Conservation (phyloP, 2,329 filamentous ascomycete genomes). For the Talaromyces pinophilus region DNA sequence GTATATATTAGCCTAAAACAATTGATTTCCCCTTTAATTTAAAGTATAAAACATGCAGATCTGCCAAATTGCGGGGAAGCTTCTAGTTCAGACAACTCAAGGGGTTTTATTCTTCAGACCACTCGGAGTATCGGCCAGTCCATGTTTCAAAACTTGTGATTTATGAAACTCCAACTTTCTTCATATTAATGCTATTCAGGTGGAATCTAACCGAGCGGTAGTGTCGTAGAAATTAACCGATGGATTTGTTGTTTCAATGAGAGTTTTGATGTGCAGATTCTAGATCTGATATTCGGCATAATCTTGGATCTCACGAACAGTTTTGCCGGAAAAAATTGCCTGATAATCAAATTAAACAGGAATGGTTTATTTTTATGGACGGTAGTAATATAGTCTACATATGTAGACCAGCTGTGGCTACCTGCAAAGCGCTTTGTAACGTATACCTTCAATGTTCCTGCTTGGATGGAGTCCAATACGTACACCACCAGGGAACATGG, state of each 20-base stretch:
- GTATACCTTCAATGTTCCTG: too few species aligned
- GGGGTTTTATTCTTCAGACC: neutral
- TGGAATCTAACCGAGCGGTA: neutral
- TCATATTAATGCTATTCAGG: neutral
- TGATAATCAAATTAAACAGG: neutral
- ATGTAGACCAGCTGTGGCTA: neutral
- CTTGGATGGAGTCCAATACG: neutral
- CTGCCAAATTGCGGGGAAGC: neutral
- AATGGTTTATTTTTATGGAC: neutral
- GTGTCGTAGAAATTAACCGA: neutral
- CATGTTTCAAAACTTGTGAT: neutral
- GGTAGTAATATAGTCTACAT: neutral
- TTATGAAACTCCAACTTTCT: neutral
- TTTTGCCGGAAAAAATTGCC: neutral
- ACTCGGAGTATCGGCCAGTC: neutral
- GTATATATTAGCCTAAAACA: neutral
- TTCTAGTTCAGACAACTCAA: neutral
- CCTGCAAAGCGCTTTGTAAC: too few species aligned
- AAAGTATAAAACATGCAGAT: neutral
- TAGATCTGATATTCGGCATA: neutral
- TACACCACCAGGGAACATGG: too few species aligned
- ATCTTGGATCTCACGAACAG: neutral
- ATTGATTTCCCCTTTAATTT: neutral
- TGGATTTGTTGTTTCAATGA: neutral
- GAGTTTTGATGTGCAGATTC: neutral